Conservation (phyloP, 2,329 filamentous ascomycete genomes). For the Stagonosporopsis rhizophila region DNA sequence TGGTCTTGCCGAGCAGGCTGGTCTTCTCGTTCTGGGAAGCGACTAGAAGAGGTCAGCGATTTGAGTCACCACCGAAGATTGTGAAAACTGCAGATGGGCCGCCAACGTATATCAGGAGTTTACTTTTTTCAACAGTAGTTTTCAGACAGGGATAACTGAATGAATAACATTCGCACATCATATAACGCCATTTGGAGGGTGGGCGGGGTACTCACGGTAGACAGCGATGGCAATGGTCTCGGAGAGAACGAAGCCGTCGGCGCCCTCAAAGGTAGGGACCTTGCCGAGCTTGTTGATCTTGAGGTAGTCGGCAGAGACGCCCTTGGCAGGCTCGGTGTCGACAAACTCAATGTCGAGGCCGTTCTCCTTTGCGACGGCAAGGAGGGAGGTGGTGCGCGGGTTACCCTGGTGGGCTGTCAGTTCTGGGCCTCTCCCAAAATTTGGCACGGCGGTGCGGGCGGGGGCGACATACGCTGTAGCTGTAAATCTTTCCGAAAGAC, state of each 20-base stretch:
- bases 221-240: conserved; percentile 96
- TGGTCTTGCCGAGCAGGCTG: conserved; percentile 98
- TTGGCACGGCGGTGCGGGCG: background rate
- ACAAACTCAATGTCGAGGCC: conserved; percentile 89
- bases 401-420: conserved; percentile 69
- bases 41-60: conserved; percentile 63
- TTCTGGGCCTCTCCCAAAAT: conserved; percentile 2
- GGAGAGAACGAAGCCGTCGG: conserved; percentile 86
- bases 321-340: conserved; percentile 70
- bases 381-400: conserved; percentile 85
- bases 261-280: conserved; percentile 90
- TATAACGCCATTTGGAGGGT: conserved; percentile 37
- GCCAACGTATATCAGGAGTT: conserved; percentile 77
- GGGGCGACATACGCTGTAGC: conserved; percentile 64
- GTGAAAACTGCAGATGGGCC: background rate
- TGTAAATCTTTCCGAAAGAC: conserved; percentile 98
- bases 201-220: conserved; percentile 77
- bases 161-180: conserved; percentile 75
- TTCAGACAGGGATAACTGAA: conserved; percentile 84
- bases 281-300: conserved; percentile 88
- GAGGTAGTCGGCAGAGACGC: conserved; percentile 76
- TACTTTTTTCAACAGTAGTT: conserved; percentile 78
- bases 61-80: conserved; percentile 35
- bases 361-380: conserved; percentile 97
- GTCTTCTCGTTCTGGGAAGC: conserved; percentile 99